Evolutionary conservation across 352 stramenopile species (phyloP), one percentile per base, ranked within the genome.

Genomic region (Globisporangium yorkense): DNA sequence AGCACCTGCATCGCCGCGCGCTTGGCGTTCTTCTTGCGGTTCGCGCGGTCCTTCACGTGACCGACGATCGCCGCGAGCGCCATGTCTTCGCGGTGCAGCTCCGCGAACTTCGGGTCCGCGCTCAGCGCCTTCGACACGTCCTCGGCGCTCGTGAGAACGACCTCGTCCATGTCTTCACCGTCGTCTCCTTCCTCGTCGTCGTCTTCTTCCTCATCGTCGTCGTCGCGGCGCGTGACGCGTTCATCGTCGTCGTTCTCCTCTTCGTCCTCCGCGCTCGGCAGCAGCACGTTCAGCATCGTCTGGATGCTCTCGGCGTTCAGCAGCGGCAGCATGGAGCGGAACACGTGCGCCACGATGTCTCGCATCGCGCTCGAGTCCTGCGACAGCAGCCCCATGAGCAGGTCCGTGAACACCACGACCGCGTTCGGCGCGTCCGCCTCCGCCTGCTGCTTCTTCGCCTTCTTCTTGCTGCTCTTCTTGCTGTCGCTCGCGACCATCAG

Each of bases 321-420:
- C 43, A 92, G 67, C 37, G 81, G 77, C 57, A 89, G 66, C 50
- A 95, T 62, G 46, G 72, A 85, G 16, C 77, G 75, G 72, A 95
- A 95, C 13, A 86, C 85, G 59, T 91, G 76, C 18, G 68, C 84
- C 20, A 95, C 85, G 33, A 95, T 88, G 33, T 92, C 84, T 53
- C 85, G 85, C 68, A 95, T 74, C 39, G 83, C 81, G 54, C 81
- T 89, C 59, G 85, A 95, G 59, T 92, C 77, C 54, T 91, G 80
- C 27, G 85, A 80, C 40, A 95, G 67, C 63, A 93, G 61, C 74
- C 80, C 89, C 68, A 95, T 61, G 48, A 95, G 63, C 71, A 93
- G 61, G 66, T 95, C 85, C 15, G 77, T 90, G 15, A 95, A 70
- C 61, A 95, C 85, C 20, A 89, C 75, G 18, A 93, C 68, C 8